Evolutionary conservation across 1,284 basidiomycete species (phyloP).

Genomic region (Leccinum fallax): DNA sequence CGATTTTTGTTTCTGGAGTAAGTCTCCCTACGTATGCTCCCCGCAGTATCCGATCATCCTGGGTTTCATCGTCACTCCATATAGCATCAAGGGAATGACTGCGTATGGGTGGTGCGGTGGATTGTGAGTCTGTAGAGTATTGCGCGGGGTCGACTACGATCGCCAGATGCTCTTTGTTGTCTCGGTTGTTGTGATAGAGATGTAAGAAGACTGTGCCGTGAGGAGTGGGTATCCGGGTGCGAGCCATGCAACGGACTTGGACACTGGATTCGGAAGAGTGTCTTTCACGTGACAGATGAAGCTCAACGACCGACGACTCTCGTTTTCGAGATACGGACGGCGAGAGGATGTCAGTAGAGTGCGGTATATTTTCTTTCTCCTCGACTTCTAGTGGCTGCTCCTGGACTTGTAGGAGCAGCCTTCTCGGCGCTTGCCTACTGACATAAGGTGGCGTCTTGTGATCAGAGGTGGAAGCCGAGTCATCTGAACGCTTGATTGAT

Average conservation of each 20-base stretch:
- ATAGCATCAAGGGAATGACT: conserved; percentile 82
- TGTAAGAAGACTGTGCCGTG: conserved; percentile 95
- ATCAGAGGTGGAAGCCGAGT: conserved; percentile 35
- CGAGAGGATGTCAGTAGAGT: conserved; percentile 32
- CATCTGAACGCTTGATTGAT: conserved; percentile 46
- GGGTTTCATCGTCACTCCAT: conserved; percentile 88
- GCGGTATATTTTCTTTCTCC: conserved; percentile 34
- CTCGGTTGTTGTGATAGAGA: conserved; percentile 90
- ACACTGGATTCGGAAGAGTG: conserved; percentile 32
- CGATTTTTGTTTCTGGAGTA: conserved; percentile 55
- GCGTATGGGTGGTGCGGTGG: conserved; percentile 64
- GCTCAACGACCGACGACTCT: conserved; percentile 5
- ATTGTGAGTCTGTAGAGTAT: conserved; percentile 45
- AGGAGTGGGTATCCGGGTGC: conserved; percentile 95
- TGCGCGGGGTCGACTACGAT: conserved; percentile 94
- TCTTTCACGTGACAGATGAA: conserved; percentile 12
- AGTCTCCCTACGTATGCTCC: conserved; percentile 94
- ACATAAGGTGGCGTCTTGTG: conserved; percentile 57
- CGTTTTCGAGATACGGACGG: conserved; percentile 29
- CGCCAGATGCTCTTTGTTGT: conserved; percentile 96
- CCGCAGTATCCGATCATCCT: conserved; percentile 90
- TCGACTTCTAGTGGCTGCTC: conserved; percentile 9
- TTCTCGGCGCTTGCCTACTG: conserved; percentile 72
- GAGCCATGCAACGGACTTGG: conserved; percentile 89
- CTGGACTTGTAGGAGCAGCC: conserved; percentile 48